phyloP scores from a whole-genome alignment of 2,329 filamentous ascomycete species.

The Periconia macrospinosa region DNA sequence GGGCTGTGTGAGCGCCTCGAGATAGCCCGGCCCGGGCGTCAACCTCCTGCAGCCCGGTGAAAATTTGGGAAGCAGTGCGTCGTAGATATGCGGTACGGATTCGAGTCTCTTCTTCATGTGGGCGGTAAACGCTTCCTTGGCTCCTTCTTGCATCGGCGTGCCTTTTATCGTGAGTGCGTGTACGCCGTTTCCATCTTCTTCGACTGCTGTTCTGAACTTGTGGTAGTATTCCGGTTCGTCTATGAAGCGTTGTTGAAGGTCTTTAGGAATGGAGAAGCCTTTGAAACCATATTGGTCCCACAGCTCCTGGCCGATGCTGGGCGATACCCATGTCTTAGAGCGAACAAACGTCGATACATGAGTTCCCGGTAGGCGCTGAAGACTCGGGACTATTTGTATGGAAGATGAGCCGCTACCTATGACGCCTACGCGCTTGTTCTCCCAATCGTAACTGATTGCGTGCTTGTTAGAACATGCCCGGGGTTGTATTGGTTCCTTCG shows the following conservation, averaged over 20 bases:
- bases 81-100: slow-evolving; percentile 44
- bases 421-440: slow-evolving; percentile 37
- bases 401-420: slow-evolving; percentile 42
- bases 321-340: slow-evolving; percentile 41
- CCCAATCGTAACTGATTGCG: slow-evolving; percentile 30
- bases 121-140: slow-evolving; percentile 42
- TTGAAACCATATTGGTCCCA: slow-evolving; percentile 40
- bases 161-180: slow-evolving; percentile 39
- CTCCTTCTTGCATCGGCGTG: slow-evolving; percentile 40
- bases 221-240: slow-evolving; percentile 29
- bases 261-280: slow-evolving; percentile 27
- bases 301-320: slow-evolving; percentile 28
- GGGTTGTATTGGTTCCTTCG: background rate
- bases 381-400: slow-evolving; percentile 45
- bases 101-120: slow-evolving; percentile 45
- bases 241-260: slow-evolving; percentile 26
- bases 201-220: slow-evolving; percentile 32
- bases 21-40: slow-evolving; percentile 56
- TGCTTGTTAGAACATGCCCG: slow-evolving; percentile 1
- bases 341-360: slow-evolving; percentile 36
- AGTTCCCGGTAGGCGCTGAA: slow-evolving; percentile 37
- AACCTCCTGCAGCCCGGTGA: slow-evolving; percentile 52
- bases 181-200: slow-evolving; percentile 36
- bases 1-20: slow-evolving; percentile 49
- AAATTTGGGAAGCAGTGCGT: slow-evolving; percentile 47